Evolutionary conservation across 2,329 filamentous ascomycete genomes (phyloP), one percentile per base, ranked within the genome.

Genomic region (Ambrosiella cleistominuta): DNA sequence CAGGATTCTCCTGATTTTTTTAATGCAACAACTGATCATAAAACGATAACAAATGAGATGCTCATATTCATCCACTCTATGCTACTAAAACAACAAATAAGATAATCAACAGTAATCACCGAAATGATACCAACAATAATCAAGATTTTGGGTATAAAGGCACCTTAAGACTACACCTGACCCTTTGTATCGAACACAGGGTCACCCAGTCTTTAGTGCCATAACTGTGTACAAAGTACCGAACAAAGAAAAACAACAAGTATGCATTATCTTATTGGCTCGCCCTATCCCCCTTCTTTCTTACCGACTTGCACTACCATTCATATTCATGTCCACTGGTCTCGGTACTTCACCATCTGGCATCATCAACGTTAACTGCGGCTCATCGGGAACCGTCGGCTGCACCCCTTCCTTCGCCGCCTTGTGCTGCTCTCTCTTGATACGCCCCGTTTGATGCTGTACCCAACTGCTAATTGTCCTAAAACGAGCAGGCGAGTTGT

Each of bases 401-500:
- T 38, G 38, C 49, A 42, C 60, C 9, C 58, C 63, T 12, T 66
- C 63, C 51, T 67, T 67, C 44, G 66, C 61, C 7, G 65, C 65
- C 45, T 69, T 70, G 58, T 72, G 70, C 63, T 73, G 70, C 1
- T 72, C 74, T 35, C 74, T 71, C 63, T 73, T 74, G 37, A 80
- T 66, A 2, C 78, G 73, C 1, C 75, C 75, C 7, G 75, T 75
- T 66, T 85, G 81, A 65, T 85, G 80, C 62, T 75, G 75, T 1
- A 85, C 81, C 82, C 82, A 85, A 37, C 79, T 82, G 58, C 72
- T 74, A 58, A 85, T 72, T 6, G 72, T 75, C 40, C 78, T 74
- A 66, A 82, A 84, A 3, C 75, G 74, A 12, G 77, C 71, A 4
- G 77, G 74, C 11, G 47, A 45, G 50, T 68, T 66, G 61, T 82